Evolutionary conservation across 306 rosid genomes (phyloP).

Genomic region (Lagenaria siceraria): DNA sequence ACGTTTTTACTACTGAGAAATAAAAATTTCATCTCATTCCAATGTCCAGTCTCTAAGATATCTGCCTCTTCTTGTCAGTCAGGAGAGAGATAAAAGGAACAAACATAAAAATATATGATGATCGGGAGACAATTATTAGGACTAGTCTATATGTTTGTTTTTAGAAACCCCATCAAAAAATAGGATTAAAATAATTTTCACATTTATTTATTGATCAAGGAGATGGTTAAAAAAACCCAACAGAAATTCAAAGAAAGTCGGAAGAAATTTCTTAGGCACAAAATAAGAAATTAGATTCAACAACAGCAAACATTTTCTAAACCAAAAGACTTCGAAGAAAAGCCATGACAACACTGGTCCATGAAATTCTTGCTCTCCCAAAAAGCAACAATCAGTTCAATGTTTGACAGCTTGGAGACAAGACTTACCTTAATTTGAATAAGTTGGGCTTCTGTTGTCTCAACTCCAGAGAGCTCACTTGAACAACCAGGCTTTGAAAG

Average conservation of each 20-base stretch:
- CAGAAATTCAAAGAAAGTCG: not conserved
- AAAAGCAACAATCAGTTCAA: not conserved
- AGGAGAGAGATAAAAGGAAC: not conserved
- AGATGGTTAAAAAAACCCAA: not conserved
- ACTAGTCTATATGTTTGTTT: not conserved
- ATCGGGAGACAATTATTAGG: not conserved
- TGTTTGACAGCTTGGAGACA: conserved; percentile 6
- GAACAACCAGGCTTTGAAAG: conserved; percentile 89
- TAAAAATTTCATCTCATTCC: not conserved
- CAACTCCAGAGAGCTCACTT: conserved; percentile 67
- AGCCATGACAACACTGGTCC: not conserved
- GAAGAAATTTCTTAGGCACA: not conserved
- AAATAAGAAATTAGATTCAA: not conserved
- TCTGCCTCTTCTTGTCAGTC: not conserved
- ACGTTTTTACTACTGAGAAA: not conserved
- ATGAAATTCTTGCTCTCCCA: not conserved
- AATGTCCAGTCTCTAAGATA: not conserved
- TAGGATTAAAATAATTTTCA: not conserved
- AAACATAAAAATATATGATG: not conserved
- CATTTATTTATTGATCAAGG: not conserved
- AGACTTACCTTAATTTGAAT: conserved; percentile 70
- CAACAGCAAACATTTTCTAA: not conserved
- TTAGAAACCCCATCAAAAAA: not conserved
- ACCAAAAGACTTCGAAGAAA: not conserved
- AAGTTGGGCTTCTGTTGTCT: conserved; percentile 65